Evolutionary conservation across 768 basidiomycete genomes (phyloP).

Genomic region (Serendipita sp.): DNA sequence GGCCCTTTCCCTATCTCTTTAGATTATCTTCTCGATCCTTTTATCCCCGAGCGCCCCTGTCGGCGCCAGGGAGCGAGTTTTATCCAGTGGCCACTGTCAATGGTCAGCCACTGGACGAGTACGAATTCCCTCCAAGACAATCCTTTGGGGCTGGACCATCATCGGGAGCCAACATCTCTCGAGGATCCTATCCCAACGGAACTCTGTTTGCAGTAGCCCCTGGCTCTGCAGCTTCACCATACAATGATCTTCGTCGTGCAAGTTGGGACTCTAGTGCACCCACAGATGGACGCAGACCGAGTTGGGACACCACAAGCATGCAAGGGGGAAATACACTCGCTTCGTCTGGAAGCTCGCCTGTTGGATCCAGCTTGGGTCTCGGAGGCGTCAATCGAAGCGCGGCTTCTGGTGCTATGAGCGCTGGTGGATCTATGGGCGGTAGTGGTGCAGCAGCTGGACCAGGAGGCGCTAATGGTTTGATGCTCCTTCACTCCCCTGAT

Average conservation of each 20-base stretch:
- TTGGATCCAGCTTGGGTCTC: background rate
- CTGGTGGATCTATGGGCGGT: background rate
- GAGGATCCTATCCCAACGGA: background rate
- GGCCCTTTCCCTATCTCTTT: background rate
- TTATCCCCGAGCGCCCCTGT: background rate
- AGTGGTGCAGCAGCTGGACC: background rate
- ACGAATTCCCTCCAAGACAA: constrained; percentile 4
- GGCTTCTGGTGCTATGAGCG: background rate
- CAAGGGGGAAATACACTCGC: background rate
- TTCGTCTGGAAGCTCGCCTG: background rate
- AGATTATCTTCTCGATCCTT: background rate
- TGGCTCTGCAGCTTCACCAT: background rate
- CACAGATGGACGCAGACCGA: background rate
- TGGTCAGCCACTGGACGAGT: background rate
- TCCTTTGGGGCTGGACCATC: background rate
- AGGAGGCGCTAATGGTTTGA: background rate
- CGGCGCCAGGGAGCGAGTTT: background rate
- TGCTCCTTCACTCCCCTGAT: constrained; percentile 5
- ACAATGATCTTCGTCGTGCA: constrained; percentile 1
- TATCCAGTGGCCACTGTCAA: background rate
- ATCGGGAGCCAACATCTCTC: background rate
- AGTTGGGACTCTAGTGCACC: constrained; percentile 6
- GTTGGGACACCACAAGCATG: background rate
- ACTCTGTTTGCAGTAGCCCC: background rate
- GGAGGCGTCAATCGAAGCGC: background rate